Evolutionary conservation across 345 rosid species (phyloP).

Genomic region (Zanthoxylum bungeanum): DNA sequence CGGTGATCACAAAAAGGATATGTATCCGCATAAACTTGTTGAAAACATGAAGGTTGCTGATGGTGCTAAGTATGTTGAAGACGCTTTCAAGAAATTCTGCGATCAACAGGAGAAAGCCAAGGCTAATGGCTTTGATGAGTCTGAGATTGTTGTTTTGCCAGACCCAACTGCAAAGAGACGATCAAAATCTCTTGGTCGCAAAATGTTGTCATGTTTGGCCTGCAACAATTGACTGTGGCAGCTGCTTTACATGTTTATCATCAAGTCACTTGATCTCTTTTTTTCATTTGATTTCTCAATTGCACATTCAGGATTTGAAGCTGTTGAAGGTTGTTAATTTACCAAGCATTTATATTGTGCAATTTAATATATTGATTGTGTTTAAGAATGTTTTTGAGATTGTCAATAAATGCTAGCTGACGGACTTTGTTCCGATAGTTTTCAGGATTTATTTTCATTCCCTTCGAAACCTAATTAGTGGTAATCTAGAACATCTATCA

Average conservation of each 20-base stretch:
- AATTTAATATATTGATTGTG: too few relatives aligned
- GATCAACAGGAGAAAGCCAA: slow-evolving; percentile 45
- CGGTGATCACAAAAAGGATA: slow-evolving; percentile 48
- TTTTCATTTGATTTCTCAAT: background rate
- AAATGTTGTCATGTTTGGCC: slow-evolving; percentile 52
- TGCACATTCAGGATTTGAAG: background rate
- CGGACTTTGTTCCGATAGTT: too few relatives aligned
- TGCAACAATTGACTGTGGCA: slow-evolving; percentile 33
- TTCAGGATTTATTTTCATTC: too few relatives aligned
- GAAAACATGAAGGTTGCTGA: slow-evolving; percentile 48
- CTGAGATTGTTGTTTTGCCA: slow-evolving; percentile 29
- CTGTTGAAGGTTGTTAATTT: background rate
- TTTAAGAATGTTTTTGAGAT: too few relatives aligned
- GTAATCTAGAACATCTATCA: too few relatives aligned
- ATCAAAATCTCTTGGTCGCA: slow-evolving; percentile 33
- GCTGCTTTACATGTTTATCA: too few relatives aligned
- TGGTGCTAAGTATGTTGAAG: slow-evolving; percentile 43
- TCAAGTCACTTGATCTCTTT: background rate
- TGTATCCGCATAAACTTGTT: slow-evolving; percentile 39
- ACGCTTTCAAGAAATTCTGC: slow-evolving; percentile 41
- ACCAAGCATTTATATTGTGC: background rate
- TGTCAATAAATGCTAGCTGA: too few relatives aligned
- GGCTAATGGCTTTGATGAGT: slow-evolving; percentile 33
- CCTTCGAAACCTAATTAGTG: too few relatives aligned
- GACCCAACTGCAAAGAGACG: slow-evolving; percentile 10